These are phyloP conservation scores for Fusarium newnesense DNA, from an alignment of 2,329 filamentous ascomycete genomes.

Conservation along the genomic window DNA sequence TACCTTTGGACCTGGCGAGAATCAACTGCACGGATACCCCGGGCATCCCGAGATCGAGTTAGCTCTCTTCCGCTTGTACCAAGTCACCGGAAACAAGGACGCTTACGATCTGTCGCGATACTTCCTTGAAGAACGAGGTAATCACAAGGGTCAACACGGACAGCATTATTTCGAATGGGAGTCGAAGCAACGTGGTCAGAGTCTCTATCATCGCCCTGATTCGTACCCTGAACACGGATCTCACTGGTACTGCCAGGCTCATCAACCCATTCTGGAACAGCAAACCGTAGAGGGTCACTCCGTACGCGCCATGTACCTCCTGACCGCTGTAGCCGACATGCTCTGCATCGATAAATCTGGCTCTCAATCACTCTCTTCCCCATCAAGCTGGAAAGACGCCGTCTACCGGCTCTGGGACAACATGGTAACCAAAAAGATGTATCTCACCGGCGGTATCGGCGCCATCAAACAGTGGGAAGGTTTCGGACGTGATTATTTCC, in stretches of 20 bases:
- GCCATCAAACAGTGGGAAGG: conserved; percentile 50
- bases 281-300: conserved; percentile 61
- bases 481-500: conserved; percentile 34
- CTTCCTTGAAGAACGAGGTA: conserved; percentile 70
- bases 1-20: conserved; percentile 61
- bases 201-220: conserved; percentile 56
- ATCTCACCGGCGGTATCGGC: conserved; percentile 70
- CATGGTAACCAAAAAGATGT: conserved; percentile 68
- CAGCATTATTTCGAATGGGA: conserved; percentile 66
- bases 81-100: conserved; percentile 48
- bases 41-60: conserved; percentile 62
- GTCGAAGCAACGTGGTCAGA: conserved; percentile 60
- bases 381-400: conserved; percentile 51
- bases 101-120: conserved; percentile 62
- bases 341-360: conserved; percentile 35
- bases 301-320: conserved; percentile 69
- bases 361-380: conserved; percentile 18
- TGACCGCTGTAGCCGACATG: conserved; percentile 67
- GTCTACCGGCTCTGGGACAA: conserved; percentile 63
- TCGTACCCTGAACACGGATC: conserved; percentile 55
- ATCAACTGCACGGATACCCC: conserved; percentile 67
- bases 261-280: conserved; percentile 60
- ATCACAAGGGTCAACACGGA: conserved; percentile 58
- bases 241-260: conserved; percentile 67
- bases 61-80: conserved; percentile 53